Conservation (phyloP, 805 yeast species). For the Yarrowia sp. region DNA sequence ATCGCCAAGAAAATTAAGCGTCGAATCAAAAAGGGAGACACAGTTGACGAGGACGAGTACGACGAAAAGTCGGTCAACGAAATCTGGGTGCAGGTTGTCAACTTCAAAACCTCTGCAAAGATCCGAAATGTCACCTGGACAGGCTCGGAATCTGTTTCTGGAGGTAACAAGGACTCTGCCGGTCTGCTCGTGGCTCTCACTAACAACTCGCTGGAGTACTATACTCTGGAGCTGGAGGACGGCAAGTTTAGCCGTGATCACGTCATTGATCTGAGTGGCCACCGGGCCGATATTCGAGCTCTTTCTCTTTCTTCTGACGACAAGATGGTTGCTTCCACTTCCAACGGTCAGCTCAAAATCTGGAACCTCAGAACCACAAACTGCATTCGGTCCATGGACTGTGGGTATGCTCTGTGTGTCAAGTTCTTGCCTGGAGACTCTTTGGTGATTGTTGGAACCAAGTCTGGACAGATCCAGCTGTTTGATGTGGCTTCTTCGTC, state of each 20-base stretch:
- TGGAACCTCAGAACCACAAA: constrained; percentile 76
- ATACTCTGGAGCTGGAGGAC: constrained; percentile 56
- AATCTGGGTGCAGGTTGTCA: constrained; percentile 63
- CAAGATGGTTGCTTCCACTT: constrained; percentile 78
- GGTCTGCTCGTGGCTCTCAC: constrained; percentile 64
- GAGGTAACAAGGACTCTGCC: constrained; percentile 38
- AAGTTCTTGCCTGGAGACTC: constrained; percentile 90
- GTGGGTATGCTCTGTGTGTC: constrained; percentile 81
- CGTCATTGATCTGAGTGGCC: constrained; percentile 75
- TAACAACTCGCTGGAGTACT: constrained; percentile 72
- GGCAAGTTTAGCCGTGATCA: constrained; percentile 44
- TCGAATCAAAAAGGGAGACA: constrained; percentile 50
- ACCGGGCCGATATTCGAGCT: constrained; percentile 83
- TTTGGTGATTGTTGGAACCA: constrained; percentile 81
- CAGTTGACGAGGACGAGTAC: constrained; percentile 56
- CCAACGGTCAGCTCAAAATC: constrained; percentile 82
- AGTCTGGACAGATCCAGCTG: constrained; percentile 77
- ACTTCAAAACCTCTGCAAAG: constrained; percentile 61
- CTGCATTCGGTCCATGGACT: constrained; percentile 81
- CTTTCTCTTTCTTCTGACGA: constrained; percentile 79
- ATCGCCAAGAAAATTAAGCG: constrained; percentile 73
- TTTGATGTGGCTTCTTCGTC: constrained; percentile 84
- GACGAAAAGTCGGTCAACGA: constrained; percentile 33
- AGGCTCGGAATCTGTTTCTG: constrained; percentile 29
- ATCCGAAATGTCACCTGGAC: constrained; percentile 64